Evolutionary conservation across 768 basidiomycete species (phyloP).

Genomic region (Boletus pseudo-olivaceus): DNA sequence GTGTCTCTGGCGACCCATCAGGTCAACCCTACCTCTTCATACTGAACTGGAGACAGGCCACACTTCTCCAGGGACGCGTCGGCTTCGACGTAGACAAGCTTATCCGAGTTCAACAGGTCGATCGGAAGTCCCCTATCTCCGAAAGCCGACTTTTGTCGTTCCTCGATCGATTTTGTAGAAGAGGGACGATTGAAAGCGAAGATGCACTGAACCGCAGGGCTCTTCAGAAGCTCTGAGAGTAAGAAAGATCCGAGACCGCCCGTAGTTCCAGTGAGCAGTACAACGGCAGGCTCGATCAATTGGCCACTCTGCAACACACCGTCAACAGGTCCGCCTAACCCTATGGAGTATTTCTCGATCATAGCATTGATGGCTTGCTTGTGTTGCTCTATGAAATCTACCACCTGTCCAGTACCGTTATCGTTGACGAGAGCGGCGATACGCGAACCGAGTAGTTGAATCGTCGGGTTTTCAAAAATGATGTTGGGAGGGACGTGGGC

Average conservation of each 20-base stretch:
- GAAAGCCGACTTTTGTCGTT: conserved; percentile 31
- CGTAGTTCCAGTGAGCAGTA: conserved; percentile 40
- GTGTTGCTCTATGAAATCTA: conserved; percentile 6
- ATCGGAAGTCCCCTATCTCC: conserved; percentile 30
- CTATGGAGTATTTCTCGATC: conserved; percentile 38
- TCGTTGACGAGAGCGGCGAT: conserved; percentile 8
- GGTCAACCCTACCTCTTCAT: conserved; percentile 13
- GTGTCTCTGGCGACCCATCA: not conserved
- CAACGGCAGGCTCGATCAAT: conserved; percentile 15
- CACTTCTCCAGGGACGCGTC: conserved; percentile 28
- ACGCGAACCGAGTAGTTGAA: conserved; percentile 32
- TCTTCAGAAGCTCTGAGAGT: conserved; percentile 28
- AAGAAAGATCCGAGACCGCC: conserved; percentile 40
- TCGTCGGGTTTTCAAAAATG: conserved; percentile 40
- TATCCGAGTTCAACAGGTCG: conserved; percentile 25
- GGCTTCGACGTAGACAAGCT: conserved; percentile 35
- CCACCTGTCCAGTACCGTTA: not conserved
- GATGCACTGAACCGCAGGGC: conserved; percentile 22
- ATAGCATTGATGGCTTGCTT: conserved; percentile 33
- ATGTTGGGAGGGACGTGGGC: conserved; percentile 27
- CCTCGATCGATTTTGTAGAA: conserved; percentile 8
- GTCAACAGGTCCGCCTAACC: conserved; percentile 12
- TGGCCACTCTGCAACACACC: conserved; percentile 7
- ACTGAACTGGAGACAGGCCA: conserved; percentile 26
- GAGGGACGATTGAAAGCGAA: conserved; percentile 35